phyloP scores from a whole-genome alignment of 2,329 filamentous ascomycete species.

The Fusarium subglutinans region DNA sequence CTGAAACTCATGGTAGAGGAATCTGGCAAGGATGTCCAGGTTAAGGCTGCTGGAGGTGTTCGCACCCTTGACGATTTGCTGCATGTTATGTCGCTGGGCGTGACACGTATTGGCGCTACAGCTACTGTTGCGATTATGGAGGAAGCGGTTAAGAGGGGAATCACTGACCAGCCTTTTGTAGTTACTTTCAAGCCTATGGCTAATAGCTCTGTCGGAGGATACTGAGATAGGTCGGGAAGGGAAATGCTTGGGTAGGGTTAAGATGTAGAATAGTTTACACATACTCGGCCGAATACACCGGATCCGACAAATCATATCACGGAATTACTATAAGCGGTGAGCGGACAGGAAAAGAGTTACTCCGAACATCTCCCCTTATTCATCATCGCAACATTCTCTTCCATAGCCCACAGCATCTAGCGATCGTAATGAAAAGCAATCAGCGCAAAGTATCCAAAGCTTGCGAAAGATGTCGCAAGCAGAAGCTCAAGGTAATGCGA shows the following conservation, averaged over 20 bases:
- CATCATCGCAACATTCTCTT: not conserved
- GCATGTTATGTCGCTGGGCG: slow-evolving; percentile 62
- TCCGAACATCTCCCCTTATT: rapidly evolving
- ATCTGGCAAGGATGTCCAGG: slow-evolving; percentile 55
- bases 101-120: slow-evolving; percentile 65
- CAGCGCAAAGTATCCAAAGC: not conserved
- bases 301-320: rapidly evolving
- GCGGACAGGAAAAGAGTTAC: not conserved
- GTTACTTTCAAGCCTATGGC: slow-evolving; percentile 25
- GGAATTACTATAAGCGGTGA: rapidly evolving
- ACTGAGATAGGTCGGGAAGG: not conserved
- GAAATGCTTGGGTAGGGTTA: not conserved
- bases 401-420: rapidly evolving
- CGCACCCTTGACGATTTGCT: slow-evolving; percentile 66
- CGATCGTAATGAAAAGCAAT: not conserved
- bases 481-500: not conserved
- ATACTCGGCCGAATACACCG: not conserved
- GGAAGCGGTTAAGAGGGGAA: slow-evolving; percentile 61
- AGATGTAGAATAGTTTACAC: no score
- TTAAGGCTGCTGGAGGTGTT: slow-evolving; percentile 66
- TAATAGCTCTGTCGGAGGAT: not conserved
- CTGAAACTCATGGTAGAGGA: slow-evolving; percentile 63
- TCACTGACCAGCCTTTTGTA: slow-evolving; percentile 44
- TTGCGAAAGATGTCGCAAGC: slow-evolving; percentile 15
- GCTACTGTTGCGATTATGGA: slow-evolving; percentile 64